Evolutionary conservation across 2,329 filamentous ascomycete genomes (phyloP).

Genomic region (Aureobasidium sp.): DNA sequence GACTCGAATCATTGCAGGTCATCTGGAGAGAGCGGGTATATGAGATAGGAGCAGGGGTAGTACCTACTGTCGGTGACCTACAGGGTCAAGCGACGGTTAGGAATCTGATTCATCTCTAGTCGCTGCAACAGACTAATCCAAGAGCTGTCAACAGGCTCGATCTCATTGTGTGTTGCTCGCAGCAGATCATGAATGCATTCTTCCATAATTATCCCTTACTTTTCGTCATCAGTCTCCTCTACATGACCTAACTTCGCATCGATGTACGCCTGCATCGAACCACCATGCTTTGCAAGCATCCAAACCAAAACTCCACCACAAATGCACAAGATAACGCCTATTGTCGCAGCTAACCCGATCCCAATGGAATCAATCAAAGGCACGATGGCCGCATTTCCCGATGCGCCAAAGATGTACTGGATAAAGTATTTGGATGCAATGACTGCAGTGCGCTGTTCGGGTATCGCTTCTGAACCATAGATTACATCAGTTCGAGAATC

Average conservation of each 20-base stretch:
- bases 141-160: too few species aligned
- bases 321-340: constrained; percentile 48
- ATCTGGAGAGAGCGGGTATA: too few species aligned
- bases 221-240: constrained; percentile 1
- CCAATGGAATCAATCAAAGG: constrained; percentile 63
- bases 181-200: neutral
- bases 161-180: too few species aligned
- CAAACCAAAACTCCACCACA: constrained; percentile 32
- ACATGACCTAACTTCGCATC: constrained; percentile 27
- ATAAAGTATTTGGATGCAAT: constrained; percentile 66
- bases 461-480: constrained; percentile 72
- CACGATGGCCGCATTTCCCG: constrained; percentile 59
- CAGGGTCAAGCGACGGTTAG: too few species aligned
- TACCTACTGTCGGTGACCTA: too few species aligned
- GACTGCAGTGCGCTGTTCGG: constrained; percentile 58
- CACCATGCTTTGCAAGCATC: constrained; percentile 43
- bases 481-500: too few species aligned
- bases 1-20: too few species aligned
- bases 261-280: constrained; percentile 45
- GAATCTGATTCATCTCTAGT: too few species aligned
- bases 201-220: neutral
- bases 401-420: constrained; percentile 62
- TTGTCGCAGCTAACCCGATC: constrained; percentile 68
- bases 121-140: too few species aligned
- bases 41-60: too few species aligned